A percentile compares a stretch with the other conserved stretches of the same genome.
These are phyloP conservation scores for Fusarium lateritium DNA, from an alignment of 2,329 filamentous ascomycete genomes.

Conservation along the genomic window DNA sequence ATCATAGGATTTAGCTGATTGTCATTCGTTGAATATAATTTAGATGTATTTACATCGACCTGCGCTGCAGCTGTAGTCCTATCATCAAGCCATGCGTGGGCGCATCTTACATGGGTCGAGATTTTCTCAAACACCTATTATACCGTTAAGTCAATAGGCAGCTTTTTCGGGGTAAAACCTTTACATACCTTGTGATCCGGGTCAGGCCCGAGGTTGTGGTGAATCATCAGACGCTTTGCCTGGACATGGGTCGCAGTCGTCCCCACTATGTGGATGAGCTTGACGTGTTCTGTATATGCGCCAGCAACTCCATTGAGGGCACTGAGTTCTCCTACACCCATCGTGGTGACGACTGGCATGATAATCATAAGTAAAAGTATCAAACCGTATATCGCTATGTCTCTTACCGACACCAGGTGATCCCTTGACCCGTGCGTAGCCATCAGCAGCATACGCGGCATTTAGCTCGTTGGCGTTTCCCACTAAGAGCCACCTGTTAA, in stretches of 20 bases:
- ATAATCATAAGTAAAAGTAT: not conserved
- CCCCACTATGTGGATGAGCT: slow-evolving; percentile 27
- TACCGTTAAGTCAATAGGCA: too few species aligned
- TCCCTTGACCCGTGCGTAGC: slow-evolving; percentile 25
- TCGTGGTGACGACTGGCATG: slow-evolving; percentile 18
- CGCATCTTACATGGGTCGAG: too few species aligned
- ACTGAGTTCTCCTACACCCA: slow-evolving; percentile 26
- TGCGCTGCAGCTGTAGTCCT: too few species aligned
- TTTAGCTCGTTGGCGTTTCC: slow-evolving; percentile 30
- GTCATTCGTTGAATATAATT: too few species aligned
- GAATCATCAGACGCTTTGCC: slow-evolving; percentile 23
- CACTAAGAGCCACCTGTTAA: not conserved
- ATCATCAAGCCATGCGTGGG: too few species aligned
- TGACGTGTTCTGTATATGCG: slow-evolving; percentile 28
- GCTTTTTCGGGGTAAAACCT: too few species aligned
- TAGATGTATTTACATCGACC: too few species aligned
- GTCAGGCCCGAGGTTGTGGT: slow-evolving; percentile 16
- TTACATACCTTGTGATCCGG: slow-evolving; percentile 22
- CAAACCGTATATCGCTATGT: too few species aligned
- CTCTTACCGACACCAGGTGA: slow-evolving; percentile 21
- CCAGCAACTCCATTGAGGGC: slow-evolving; percentile 27
- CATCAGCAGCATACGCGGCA: slow-evolving; percentile 31
- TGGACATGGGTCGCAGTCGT: slow-evolving; percentile 22
- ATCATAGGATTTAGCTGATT: too few species aligned
- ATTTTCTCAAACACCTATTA: too few species aligned